A percentile compares a stretch with the other conserved stretches of the same genome.
Evolutionary conservation across 1,284 basidiomycete genomes (phyloP).

Genomic region (Caloboletus firmus): DNA sequence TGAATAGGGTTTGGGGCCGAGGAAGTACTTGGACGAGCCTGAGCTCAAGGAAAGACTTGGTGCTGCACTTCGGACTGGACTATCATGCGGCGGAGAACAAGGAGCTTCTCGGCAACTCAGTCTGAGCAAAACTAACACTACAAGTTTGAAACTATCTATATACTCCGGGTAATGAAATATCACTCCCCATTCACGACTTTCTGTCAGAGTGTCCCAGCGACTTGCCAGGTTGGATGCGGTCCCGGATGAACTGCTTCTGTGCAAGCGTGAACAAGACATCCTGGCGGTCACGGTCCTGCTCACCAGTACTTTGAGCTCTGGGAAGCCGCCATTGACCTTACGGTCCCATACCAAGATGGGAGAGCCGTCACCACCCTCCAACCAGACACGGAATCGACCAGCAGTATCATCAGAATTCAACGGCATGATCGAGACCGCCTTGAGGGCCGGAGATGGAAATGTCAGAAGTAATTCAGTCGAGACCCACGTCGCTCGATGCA

Average conservation of each 20-base stretch:
- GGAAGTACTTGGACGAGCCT: constrained; percentile 21
- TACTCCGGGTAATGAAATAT: not conserved
- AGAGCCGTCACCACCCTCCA: constrained; percentile 45
- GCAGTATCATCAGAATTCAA: constrained; percentile 78
- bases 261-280: constrained; percentile 5
- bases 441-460: constrained; percentile 74
- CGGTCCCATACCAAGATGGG: constrained; percentile 70
- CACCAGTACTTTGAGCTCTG: constrained; percentile 83
- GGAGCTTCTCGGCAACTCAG: constrained; percentile 9
- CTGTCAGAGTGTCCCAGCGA: constrained; percentile 83
- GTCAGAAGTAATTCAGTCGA: constrained; percentile 88
- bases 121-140: constrained; percentile 4
- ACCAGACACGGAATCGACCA: constrained; percentile 87
- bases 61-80: constrained; percentile 5
- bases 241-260: constrained; percentile 86
- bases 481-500: constrained; percentile 84
- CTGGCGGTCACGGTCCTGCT: constrained; percentile 27
- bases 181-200: constrained; percentile 13
- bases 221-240: constrained; percentile 74
- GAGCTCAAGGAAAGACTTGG: constrained; percentile 19
- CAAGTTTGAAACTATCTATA: constrained; percentile 9
- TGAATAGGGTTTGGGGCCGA: constrained; percentile 10
- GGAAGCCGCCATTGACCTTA: constrained; percentile 87
- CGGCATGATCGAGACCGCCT: constrained; percentile 70
- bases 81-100: constrained; percentile 24